Base-by-base conservation (phyloP, 495 filamentous ascomycete species). In the Aspergillus bridgeri region DNA sequence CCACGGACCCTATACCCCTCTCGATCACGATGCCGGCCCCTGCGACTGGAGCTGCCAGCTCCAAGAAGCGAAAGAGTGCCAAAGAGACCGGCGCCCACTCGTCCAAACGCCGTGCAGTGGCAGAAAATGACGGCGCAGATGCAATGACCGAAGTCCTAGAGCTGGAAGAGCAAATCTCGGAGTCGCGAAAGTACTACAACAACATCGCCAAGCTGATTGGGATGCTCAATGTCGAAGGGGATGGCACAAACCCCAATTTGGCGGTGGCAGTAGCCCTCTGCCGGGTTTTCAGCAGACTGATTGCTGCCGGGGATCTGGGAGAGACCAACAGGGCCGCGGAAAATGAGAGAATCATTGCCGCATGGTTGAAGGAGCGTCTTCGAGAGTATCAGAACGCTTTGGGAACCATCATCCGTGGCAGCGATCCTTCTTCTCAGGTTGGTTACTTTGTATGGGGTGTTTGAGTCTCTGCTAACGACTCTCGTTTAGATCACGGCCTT, bases 141-240 rank as follows among this genome's bases (percentile, higher is more conserved):
- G 69, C 69, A 9, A 75, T 83, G 65, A 74, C 79, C 49, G 79
- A 83, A 51, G 86, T 94, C 55, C 70, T 87, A 53, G 66, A 80
- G 18, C 83, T 96, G 21, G 91, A 96, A 75, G 75, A 81, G 58
- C 85, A 91, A 59, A 89, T 96, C 48, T 78, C 87, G 56, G 85
- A 92, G 69, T 95, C 91, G 23, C 87, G 86, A 57, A 89, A 89
- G 68, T 80, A 96, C 70, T 96, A 94, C 79, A 97, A 98, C 76
- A 91, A 94, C 63, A 95, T 97, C 65, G 85, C 86, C 8, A 85
- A 77, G 0, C 72, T 98, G 43, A 76, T 95, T 38, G 78, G 79
- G 8, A 75, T 85, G 60, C 75, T 86, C 9, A 75, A 82, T 69
- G 69, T 74, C 21, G 71, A 81, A 18, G 69, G 77, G 6, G 60